These are phyloP conservation scores for Canavalia ensiformis DNA, from an alignment of 306 rosid species.

Conservation along the genomic window DNA sequence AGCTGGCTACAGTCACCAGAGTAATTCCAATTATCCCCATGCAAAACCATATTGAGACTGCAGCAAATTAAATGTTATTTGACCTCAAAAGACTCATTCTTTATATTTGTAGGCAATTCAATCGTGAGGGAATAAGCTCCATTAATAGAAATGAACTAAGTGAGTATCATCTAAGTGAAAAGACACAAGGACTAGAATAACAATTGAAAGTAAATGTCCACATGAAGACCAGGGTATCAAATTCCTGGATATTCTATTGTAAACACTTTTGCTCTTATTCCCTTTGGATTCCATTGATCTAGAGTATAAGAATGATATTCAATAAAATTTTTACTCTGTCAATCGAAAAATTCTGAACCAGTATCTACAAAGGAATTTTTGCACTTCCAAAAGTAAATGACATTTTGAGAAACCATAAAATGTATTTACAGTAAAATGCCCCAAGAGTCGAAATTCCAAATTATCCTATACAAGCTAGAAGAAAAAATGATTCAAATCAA, in stretches of 20 bases:
- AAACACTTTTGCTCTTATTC: too few species aligned
- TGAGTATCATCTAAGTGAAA: not conserved
- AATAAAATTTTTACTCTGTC: too few species aligned
- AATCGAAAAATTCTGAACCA: too few species aligned
- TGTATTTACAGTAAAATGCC: not conserved
- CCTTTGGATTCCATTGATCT: too few species aligned
- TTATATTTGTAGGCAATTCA: not conserved
- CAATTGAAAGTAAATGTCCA: too few species aligned
- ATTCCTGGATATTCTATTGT: too few species aligned
- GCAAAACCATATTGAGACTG: not conserved
- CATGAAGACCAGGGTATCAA: too few species aligned
- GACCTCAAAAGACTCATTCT: too few species aligned
- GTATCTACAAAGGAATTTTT: too few species aligned
- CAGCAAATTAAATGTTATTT: not conserved
- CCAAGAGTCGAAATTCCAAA: not conserved
- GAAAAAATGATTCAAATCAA: not conserved
- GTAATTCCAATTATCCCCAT: not conserved
- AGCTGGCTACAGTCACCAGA: not conserved
- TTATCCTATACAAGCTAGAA: not conserved
- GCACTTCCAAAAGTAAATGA: not conserved
- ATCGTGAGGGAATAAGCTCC: not conserved
- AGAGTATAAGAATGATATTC: too few species aligned
- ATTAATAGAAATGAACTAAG: not conserved
- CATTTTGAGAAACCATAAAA: not conserved
- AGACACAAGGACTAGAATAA: too few species aligned